Conservation (phyloP, 352 stramenopile species). For the Globisporangium cylindrosporum region DNA sequence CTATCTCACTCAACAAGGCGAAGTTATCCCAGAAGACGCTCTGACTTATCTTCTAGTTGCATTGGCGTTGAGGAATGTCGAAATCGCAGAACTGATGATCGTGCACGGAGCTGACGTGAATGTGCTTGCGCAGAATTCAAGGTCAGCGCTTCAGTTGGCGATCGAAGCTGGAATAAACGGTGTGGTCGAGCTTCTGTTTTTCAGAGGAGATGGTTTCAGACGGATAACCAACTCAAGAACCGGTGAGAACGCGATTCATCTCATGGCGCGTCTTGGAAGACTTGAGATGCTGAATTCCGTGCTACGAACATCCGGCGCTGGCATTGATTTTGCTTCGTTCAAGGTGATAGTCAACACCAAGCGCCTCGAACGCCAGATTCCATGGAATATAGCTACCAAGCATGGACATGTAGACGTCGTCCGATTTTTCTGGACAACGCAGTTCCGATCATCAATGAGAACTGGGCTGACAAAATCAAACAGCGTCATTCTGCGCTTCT, state of each 20-base stretch:
- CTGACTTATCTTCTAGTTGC: not conserved
- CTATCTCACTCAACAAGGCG: not conserved
- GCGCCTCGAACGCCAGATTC: not conserved
- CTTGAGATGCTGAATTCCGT: not conserved
- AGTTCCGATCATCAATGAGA: not conserved
- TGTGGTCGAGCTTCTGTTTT: not conserved
- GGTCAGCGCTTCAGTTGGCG: slow-evolving; percentile 1
- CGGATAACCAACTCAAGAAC: not conserved
- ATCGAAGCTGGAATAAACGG: not conserved
- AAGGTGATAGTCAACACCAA: not conserved
- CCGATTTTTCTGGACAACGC: not conserved
- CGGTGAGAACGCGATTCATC: not conserved
- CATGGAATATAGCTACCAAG: not conserved
- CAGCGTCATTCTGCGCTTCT: not conserved
- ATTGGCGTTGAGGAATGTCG: not conserved
- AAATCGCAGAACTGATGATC: not conserved
- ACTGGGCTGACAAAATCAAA: not conserved
- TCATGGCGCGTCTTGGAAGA: not conserved
- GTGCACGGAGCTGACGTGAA: not conserved
- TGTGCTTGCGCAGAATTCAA: not conserved
- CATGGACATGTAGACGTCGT: not conserved
- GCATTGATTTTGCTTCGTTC: not conserved
- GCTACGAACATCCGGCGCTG: not conserved
- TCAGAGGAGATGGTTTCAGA: not conserved
- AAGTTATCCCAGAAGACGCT: not conserved